Evolutionary conservation across 495 filamentous ascomycete genomes (phyloP).

Genomic region (Xanthoparmelia taractica): DNA sequence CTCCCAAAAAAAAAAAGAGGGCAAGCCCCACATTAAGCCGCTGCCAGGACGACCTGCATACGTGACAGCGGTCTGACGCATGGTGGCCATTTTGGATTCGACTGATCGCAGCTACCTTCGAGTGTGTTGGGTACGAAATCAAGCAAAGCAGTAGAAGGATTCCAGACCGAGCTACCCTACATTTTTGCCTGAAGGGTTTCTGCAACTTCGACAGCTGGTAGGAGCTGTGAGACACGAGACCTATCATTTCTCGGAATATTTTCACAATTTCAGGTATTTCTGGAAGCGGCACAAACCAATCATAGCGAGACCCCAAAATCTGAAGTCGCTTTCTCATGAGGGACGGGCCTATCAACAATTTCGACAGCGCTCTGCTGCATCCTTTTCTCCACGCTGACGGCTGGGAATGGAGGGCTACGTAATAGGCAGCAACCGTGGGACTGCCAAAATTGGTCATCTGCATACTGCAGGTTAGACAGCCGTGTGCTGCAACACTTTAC

Average conservation of each 20-base stretch:
- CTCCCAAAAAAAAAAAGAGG: background rate
- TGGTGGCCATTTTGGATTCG: background rate
- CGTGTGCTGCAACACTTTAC: background rate
- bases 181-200: background rate
- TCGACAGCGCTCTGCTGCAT: slow-evolving; percentile 4
- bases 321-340: background rate
- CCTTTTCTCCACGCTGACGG: background rate
- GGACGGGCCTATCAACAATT: background rate
- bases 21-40: background rate
- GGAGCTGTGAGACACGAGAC: background rate
- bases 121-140: background rate
- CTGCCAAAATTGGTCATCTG: background rate
- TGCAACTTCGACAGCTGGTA: background rate
- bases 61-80: slow-evolving; percentile 10
- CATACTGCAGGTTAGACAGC: background rate
- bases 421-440: background rate
- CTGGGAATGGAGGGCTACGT: background rate
- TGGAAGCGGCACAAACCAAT: background rate
- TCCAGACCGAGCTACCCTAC: too few relatives aligned
- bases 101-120: background rate
- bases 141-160: background rate
- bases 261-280: background rate
- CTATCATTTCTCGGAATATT: background rate
- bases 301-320: background rate
- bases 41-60: background rate